Evolutionary conservation across 2,329 filamentous ascomycete genomes (phyloP).

Genomic region (Paraphoma chrysanthemicola): DNA sequence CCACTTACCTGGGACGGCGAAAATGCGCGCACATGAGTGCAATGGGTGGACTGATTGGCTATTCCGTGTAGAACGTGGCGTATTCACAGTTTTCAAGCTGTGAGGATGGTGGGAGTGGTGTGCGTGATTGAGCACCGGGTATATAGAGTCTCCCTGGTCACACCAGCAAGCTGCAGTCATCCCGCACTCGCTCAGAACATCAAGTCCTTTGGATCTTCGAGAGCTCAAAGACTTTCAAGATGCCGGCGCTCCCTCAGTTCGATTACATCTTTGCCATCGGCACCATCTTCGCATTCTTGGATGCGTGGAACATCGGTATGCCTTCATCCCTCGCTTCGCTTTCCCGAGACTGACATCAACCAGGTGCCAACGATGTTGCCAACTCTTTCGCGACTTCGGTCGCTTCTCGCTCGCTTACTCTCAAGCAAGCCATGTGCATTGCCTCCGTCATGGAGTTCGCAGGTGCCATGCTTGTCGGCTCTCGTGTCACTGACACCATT

Average conservation of each 20-base stretch:
- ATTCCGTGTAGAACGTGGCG: conserved; percentile 6
- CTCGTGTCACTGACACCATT: conserved; percentile 55
- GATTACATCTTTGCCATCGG: conserved; percentile 70
- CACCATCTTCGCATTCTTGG: conserved; percentile 70
- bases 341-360: neutral
- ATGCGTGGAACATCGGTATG: conserved; percentile 70
- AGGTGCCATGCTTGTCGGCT: conserved; percentile 51
- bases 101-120: conserved; percentile 4
- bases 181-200: conserved; percentile 9
- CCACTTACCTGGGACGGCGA: conserved; percentile 7
- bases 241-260: conserved; percentile 58
- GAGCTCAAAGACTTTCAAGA: conserved; percentile 20
- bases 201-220: conserved; percentile 13
- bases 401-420: conserved; percentile 55
- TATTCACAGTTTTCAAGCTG: conserved; percentile 2
- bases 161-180: conserved; percentile 1
- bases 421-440: conserved; percentile 56
- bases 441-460: conserved; percentile 55
- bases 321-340: neutral
- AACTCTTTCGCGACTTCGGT: conserved; percentile 59
- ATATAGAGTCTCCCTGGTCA: conserved; percentile 21
- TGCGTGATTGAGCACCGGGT: conserved; percentile 6
- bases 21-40: conserved; percentile 21
- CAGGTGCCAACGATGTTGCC: conserved; percentile 60
- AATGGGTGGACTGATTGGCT: conserved; percentile 18